These are phyloP conservation scores for Cicer bijugum DNA, from an alignment of 306 rosid species.

Conservation along the genomic window DNA sequence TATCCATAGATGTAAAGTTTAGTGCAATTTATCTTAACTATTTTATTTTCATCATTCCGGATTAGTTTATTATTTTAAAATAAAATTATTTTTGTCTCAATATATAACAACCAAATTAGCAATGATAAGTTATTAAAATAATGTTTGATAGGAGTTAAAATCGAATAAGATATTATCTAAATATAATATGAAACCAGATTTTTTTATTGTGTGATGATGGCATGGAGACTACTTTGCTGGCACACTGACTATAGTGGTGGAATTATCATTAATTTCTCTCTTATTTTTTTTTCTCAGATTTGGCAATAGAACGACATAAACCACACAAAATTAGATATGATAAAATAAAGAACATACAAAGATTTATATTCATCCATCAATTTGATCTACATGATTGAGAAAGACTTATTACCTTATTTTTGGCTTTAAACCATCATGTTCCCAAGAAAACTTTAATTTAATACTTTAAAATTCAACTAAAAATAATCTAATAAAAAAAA, in stretches of 20 bases:
- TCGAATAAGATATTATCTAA: background rate
- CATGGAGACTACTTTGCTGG: background rate
- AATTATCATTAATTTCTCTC: background rate
- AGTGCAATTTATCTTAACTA: no score
- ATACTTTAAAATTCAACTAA: no score
- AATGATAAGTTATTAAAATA: background rate
- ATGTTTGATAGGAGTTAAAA: background rate
- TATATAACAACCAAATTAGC: background rate
- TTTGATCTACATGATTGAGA: background rate
- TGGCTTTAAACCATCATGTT: no score
- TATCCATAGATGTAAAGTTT: no score
- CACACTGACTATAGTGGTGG: background rate
- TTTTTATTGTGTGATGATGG: background rate
- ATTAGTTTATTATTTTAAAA: background rate
- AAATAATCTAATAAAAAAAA: no score
- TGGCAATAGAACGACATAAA: background rate
- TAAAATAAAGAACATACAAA: background rate
- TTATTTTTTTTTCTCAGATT: background rate
- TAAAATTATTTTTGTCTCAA: background rate
- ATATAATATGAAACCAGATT: conserved; percentile 2
- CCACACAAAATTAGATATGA: background rate
- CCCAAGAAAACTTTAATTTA: no score
- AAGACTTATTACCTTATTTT: no score
- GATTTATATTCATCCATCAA: background rate
- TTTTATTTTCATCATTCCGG: no score